Base-by-base conservation (phyloP, 148 eudicot genomes). In the Amaranthus cruentus region DNA sequence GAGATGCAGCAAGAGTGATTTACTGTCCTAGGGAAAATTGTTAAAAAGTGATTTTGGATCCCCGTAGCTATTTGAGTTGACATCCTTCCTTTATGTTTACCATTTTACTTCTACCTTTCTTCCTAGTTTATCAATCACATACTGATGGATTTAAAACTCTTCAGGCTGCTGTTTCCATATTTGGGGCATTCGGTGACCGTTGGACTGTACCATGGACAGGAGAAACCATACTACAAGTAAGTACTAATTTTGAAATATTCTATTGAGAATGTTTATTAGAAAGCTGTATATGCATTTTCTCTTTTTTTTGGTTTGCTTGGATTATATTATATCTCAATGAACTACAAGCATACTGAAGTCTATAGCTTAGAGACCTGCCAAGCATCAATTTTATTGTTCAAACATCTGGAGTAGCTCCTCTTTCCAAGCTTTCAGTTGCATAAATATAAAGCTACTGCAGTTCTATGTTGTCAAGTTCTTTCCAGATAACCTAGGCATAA, bases 201-300 rank as follows among this genome's bases (percentile, higher is more conserved):
- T 92, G 97, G 97, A 87, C 77, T 63, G 97, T 92, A 61, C 97
- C 97, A 66, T 92, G 97, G 97, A 79, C 89, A 60, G 90, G 86
- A 62, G 95, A 92, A 78, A 92, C 97, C 63, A 90, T 92, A 77
- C 70, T 92, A 63, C 87, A 90, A 79, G 97, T 89, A 64, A 81
- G 71, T 73, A 70, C 28, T 47, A 72, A 46, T 53, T 14, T 28
- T 55, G 14, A 38, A 49, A 13, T 49, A 47, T 50, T 49, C 28
- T 5, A 15, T 58, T 10, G 48, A 66, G 53, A 46, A 18, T 59
- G 66, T 44, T 4, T 43, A 3, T 66, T 11, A 38, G 3, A 28
- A 43, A 44, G 5, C 6, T 47, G 10, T 56, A 73, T 7, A 62
- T 6, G 14, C 7, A 5, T 49, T 72, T 13, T 42, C 52, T 4